phyloP scores from a whole-genome alignment of 2,329 filamentous ascomycete genomes.

The Mycosphaerelloides madeirae region DNA sequence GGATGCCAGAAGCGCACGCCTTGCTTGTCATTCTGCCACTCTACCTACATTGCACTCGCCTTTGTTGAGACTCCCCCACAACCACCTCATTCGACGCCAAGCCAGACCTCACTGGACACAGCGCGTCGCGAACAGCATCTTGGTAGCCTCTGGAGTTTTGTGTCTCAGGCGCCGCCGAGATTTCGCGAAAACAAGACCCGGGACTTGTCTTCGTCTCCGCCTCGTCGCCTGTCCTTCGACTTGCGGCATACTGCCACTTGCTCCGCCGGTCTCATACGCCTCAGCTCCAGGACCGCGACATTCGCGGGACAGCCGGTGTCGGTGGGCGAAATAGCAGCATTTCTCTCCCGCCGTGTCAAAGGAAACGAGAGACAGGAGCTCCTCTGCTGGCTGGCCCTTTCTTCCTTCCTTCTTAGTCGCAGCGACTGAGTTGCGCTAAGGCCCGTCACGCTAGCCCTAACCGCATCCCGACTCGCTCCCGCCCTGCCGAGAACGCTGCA shows the following conservation, averaged over 20 bases:
- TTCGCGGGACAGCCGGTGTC: constrained; percentile 6
- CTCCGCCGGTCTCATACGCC: too few species aligned
- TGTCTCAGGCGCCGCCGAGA: constrained; percentile 16
- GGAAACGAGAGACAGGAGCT: too few species aligned
- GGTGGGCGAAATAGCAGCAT: too few species aligned
- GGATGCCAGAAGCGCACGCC: too few species aligned
- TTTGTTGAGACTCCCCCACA: neutral
- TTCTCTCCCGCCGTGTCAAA: too few species aligned
- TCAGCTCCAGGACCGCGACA: constrained; percentile 1
- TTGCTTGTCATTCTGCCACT: neutral
- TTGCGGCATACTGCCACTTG: neutral
- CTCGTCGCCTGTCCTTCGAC: neutral
- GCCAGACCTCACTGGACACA: constrained; percentile 5
- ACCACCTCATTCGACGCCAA: constrained; percentile 13
- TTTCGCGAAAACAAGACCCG: constrained; percentile 2
- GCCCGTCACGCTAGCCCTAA: neutral
- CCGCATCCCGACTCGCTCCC: constrained; percentile 1
- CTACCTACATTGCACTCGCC: too few species aligned
- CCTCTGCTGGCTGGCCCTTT: neutral
- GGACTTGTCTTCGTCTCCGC: constrained; percentile 1
- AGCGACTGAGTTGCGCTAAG: too few species aligned
- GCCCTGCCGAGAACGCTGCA: constrained; percentile 2
- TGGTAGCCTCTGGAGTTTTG: constrained; percentile 9
- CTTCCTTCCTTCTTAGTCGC: too few species aligned
- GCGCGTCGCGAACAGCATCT: constrained; percentile 3